Evolutionary conservation across 2,329 filamentous ascomycete genomes (phyloP).

Genomic region (Diaporthe sp.): DNA sequence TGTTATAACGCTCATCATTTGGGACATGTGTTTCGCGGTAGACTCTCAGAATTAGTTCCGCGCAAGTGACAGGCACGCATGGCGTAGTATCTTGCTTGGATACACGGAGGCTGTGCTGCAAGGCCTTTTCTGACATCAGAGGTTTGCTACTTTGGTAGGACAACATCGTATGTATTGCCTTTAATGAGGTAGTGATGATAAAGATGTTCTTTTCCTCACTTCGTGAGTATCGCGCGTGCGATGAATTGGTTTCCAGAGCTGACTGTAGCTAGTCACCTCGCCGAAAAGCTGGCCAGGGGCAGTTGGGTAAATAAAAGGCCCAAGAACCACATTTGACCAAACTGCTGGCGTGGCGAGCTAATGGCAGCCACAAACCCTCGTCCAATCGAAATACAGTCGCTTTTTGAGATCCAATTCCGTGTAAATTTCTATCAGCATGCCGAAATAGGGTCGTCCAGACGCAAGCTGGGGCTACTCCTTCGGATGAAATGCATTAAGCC

Average conservation of each 20-base stretch:
- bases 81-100: neutral
- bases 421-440: neutral
- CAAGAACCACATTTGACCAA: neutral
- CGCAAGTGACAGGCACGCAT: neutral
- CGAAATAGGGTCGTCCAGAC: neutral
- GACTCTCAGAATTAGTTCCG: neutral
- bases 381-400: neutral
- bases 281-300: neutral
- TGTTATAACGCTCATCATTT: neutral
- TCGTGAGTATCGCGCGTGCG: neutral
- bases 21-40: neutral
- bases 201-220: no score
- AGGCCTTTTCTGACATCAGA: no score
- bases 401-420: no score
- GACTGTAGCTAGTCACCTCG: neutral
- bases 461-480: neutral
- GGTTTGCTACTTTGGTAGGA: neutral
- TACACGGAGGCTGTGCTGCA: neutral
- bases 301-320: no score
- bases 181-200: neutral
- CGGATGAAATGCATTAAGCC: constrained; percentile 22
- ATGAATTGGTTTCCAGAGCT: neutral
- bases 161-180: neutral
- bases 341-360: no score
- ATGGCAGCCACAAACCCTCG: neutral